Evolutionary conservation across 257 asterid species (phyloP).

Genomic region (Nicotiana knightiana): DNA sequence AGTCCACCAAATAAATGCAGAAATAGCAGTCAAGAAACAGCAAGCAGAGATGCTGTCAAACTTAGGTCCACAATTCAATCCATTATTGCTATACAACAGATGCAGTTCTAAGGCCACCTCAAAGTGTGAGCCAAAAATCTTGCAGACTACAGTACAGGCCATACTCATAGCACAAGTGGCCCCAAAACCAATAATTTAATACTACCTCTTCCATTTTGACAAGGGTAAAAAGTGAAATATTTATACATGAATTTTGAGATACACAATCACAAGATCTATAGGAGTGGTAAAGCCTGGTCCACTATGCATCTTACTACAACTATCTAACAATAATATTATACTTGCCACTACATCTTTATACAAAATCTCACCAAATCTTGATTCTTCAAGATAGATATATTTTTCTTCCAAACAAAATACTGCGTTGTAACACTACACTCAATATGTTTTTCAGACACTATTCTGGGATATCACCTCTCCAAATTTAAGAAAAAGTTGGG

Average conservation of each 20-base stretch:
- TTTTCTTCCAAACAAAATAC: neutral
- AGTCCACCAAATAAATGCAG: slow-evolving; percentile 5
- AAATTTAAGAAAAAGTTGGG: slow-evolving; percentile 74
- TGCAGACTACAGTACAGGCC: neutral
- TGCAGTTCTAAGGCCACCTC: slow-evolving; percentile 5
- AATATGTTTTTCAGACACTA: slow-evolving; percentile 26
- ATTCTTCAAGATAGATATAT: neutral
- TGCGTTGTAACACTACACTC: neutral
- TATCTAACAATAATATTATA: neutral
- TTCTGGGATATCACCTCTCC: slow-evolving; percentile 77
- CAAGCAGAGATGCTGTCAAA: neutral
- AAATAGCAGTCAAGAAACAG: neutral
- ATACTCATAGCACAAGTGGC: neutral
- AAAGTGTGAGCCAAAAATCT: neutral
- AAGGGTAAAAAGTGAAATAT: neutral
- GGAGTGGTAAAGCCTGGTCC: neutral
- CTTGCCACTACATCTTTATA: neutral
- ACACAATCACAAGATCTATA: neutral
- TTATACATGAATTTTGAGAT: neutral
- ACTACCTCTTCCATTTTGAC: neutral
- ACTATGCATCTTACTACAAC: neutral
- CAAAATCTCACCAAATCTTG: neutral
- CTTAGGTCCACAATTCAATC: slow-evolving; percentile 18
- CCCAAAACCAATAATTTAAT: neutral
- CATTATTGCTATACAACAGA: slow-evolving; percentile 19